Conservation (phyloP, 805 yeast species). For the Aciculoconidium aculeatum region DNA sequence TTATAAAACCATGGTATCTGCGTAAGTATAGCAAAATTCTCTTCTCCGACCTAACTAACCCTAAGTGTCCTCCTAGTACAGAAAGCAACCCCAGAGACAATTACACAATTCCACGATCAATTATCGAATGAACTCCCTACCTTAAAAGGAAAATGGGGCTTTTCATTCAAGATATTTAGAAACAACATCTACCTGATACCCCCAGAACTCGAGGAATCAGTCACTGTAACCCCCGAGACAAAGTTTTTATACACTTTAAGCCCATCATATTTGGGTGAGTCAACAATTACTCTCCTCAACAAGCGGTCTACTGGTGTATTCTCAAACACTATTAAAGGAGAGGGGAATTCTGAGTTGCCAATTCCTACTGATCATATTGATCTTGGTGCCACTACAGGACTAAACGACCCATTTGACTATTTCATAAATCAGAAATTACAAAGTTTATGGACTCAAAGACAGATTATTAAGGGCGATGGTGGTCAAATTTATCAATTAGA, state of each 20-base stretch:
- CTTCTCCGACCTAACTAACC: constrained; percentile 13
- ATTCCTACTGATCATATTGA: constrained; percentile 38
- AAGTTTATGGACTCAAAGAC: constrained; percentile 65
- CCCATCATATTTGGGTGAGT: constrained; percentile 43
- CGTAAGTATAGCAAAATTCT: constrained; percentile 1
- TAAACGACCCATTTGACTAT: constrained; percentile 52
- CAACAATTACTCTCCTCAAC: constrained; percentile 45
- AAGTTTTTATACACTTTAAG: constrained; percentile 46
- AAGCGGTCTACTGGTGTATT: constrained; percentile 33
- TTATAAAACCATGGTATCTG: too few species aligned
- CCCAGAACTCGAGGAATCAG: constrained; percentile 24
- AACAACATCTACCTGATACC: constrained; percentile 53
- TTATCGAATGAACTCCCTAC: constrained; percentile 63
- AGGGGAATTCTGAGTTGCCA: constrained; percentile 13
- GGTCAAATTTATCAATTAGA: constrained; percentile 60
- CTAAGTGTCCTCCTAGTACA: constrained; percentile 32
- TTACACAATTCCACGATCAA: constrained; percentile 64
- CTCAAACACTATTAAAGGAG: constrained; percentile 28
- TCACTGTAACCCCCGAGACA: constrained; percentile 28
- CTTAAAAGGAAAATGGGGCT: constrained; percentile 58
- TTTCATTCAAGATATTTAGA: constrained; percentile 61
- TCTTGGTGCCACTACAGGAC: constrained; percentile 48
- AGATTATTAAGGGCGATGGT: constrained; percentile 67
- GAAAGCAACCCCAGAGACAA: constrained; percentile 49
- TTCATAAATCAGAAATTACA: constrained; percentile 54